Percentiles rank a stretch among this genome's conserved stretches.
Evolutionary conservation across 768 basidiomycete species (phyloP).

Genomic region (Kwoniella sp.): DNA sequence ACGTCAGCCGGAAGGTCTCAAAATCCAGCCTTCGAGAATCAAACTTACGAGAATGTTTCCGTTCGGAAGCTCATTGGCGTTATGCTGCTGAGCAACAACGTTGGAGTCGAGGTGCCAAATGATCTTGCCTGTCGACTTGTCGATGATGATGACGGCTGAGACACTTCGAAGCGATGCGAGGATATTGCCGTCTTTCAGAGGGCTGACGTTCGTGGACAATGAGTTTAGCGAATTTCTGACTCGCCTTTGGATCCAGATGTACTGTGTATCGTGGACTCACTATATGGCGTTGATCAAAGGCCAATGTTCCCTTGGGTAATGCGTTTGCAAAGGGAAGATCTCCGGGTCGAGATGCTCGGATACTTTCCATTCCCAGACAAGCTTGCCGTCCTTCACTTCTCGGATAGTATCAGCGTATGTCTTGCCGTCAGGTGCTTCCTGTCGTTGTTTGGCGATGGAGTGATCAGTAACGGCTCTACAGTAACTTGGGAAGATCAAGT

Average conservation of each 20-base stretch:
- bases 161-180: conserved; percentile 48
- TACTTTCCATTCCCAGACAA: conserved; percentile 31
- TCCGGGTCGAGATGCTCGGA: conserved; percentile 29
- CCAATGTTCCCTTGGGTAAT: conserved; percentile 31
- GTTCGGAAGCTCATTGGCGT: conserved; percentile 14
- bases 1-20: conserved; percentile 1
- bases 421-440: conserved; percentile 33
- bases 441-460: too few species aligned
- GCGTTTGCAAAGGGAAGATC: conserved; percentile 27
- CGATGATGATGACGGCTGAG: conserved; percentile 50
- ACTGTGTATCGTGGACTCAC: conserved; percentile 7
- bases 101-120: conserved; percentile 54
- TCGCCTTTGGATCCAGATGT: background rate
- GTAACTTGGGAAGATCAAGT: background rate
- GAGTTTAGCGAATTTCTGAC: too few species aligned
- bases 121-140: conserved; percentile 54
- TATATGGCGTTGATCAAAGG: conserved; percentile 30
- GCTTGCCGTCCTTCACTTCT: conserved; percentile 28
- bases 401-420: conserved; percentile 29
- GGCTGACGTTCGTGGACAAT: conserved; percentile 11
- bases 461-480: conserved; percentile 8
- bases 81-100: conserved; percentile 53
- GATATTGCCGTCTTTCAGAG: conserved; percentile 51
- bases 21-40: too few species aligned
- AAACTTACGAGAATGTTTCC: conserved; percentile 16